Percentiles rank a stretch among this genome's conserved stretches.
Evolutionary conservation across 2,329 filamentous ascomycete genomes (phyloP).

Genomic region (Cryphonectria nitschkei): DNA sequence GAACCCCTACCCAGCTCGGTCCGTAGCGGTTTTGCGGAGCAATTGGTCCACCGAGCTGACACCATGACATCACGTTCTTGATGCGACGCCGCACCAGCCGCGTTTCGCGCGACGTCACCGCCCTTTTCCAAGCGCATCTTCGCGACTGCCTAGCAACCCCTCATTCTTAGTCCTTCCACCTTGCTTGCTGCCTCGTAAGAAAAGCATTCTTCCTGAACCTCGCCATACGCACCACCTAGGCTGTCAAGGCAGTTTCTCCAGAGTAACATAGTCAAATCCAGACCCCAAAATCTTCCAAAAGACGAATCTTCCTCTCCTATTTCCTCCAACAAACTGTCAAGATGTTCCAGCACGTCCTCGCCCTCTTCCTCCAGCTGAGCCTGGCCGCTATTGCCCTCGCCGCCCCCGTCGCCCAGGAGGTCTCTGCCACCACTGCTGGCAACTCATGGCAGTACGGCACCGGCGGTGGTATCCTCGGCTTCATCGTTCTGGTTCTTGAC

Average conservation of each 20-base stretch:
- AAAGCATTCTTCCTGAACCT: background rate
- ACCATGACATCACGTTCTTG: slow-evolving; percentile 22
- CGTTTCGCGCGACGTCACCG: slow-evolving; percentile 13
- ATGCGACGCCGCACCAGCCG: slow-evolving; percentile 11
- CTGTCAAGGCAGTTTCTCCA: background rate
- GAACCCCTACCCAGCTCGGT: background rate
- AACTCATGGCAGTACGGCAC: slow-evolving; percentile 62
- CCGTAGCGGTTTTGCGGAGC: slow-evolving; percentile 17
- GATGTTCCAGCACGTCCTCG: slow-evolving; percentile 42
- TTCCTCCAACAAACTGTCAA: background rate
- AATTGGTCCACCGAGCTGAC: slow-evolving; percentile 23
- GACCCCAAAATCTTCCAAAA: background rate
- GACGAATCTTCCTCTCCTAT: background rate
- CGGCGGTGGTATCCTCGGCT: slow-evolving; percentile 63
- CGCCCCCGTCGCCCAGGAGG: slow-evolving; percentile 47
- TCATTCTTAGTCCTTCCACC: background rate
- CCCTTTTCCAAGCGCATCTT: background rate
- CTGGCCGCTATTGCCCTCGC: slow-evolving; percentile 54
- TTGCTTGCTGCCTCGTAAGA: background rate
- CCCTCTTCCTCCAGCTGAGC: slow-evolving; percentile 56
- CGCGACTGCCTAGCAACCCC: background rate
- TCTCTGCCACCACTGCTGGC: slow-evolving; percentile 41
- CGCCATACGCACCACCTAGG: background rate
- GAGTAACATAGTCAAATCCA: background rate
- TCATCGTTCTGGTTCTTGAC: slow-evolving; percentile 64